These are phyloP conservation scores for Erythrophleum ivorense DNA, from an alignment of 331 rosid species.

Conservation along the genomic window DNA sequence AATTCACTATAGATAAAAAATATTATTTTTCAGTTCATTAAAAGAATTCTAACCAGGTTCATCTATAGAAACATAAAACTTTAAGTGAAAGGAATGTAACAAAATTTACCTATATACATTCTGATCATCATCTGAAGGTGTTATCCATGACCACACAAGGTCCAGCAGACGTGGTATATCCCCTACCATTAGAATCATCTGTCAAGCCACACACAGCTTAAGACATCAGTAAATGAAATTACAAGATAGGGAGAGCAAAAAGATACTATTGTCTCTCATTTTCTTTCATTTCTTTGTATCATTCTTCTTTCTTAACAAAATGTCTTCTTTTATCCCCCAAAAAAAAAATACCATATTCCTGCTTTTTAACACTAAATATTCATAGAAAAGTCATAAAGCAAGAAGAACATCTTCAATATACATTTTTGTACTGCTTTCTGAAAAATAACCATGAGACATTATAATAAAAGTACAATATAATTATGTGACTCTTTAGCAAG, in stretches of 20 bases:
- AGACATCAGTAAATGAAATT: slow-evolving; percentile 37
- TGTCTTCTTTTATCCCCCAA: neutral
- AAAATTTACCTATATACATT: slow-evolving; percentile 70
- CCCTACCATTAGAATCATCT: slow-evolving; percentile 93
- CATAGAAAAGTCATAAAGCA: neutral
- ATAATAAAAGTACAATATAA: neutral
- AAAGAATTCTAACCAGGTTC: slow-evolving; percentile 25
- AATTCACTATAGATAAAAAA: slow-evolving; percentile 14
- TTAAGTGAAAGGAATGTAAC: slow-evolving; percentile 36
- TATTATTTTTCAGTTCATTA: slow-evolving; percentile 20
- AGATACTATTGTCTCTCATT: neutral
- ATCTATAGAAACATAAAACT: slow-evolving; percentile 15
- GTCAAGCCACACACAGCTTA: slow-evolving; percentile 37
- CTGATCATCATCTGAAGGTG: slow-evolving; percentile 82
- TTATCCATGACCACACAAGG: slow-evolving; percentile 97
- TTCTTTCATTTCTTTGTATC: neutral
- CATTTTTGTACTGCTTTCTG: neutral
- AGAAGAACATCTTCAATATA: neutral
- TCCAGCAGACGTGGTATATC: slow-evolving; percentile 89
- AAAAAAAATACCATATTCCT: neutral
- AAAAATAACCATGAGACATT: neutral
- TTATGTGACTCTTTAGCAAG: neutral
- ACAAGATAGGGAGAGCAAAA: slow-evolving; percentile 12
- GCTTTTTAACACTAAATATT: neutral
- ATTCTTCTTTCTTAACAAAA: neutral